phyloP scores from a whole-genome alignment of 768 basidiomycete genomes.

The Mycena albidolilacea region DNA sequence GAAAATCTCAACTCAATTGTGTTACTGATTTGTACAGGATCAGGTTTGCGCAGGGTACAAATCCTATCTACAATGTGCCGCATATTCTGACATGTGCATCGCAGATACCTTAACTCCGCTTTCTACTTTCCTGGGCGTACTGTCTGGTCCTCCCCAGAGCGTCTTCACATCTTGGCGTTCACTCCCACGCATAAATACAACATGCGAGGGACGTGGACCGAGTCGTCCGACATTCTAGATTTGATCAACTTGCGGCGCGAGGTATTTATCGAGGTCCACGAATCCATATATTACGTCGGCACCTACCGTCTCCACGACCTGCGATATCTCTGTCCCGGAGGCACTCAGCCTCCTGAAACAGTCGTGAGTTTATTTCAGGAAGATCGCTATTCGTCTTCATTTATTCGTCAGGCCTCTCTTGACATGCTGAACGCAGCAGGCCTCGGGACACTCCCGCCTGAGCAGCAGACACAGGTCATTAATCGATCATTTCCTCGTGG shows the following conservation, averaged over 20 bases:
- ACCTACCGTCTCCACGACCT: conserved; percentile 9
- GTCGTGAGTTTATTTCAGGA: neutral
- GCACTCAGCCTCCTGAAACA: conserved; percentile 2
- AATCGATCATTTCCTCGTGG: neutral
- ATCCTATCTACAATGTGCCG: neutral
- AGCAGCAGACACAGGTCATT: neutral
- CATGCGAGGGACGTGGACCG: neutral
- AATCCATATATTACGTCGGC: conserved; percentile 6
- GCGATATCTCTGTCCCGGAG: conserved; percentile 5
- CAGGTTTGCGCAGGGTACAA: neutral
- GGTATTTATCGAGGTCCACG: conserved; percentile 6
- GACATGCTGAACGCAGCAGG: neutral
- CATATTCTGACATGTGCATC: neutral
- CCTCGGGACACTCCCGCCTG: neutral
- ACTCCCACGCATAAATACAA: neutral
- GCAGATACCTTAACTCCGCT: neutral
- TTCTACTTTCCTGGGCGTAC: neutral
- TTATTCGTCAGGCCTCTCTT: neutral
- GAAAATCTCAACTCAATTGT: neutral
- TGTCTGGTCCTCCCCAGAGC: neutral
- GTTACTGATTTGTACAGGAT: neutral
- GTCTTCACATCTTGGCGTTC: neutral
- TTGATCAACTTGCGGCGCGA: conserved; percentile 2
- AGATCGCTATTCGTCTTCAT: too few species aligned
- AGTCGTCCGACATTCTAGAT: neutral